phyloP scores from a whole-genome alignment of 2,329 filamentous ascomycete species.

The Penicillium palitans region DNA sequence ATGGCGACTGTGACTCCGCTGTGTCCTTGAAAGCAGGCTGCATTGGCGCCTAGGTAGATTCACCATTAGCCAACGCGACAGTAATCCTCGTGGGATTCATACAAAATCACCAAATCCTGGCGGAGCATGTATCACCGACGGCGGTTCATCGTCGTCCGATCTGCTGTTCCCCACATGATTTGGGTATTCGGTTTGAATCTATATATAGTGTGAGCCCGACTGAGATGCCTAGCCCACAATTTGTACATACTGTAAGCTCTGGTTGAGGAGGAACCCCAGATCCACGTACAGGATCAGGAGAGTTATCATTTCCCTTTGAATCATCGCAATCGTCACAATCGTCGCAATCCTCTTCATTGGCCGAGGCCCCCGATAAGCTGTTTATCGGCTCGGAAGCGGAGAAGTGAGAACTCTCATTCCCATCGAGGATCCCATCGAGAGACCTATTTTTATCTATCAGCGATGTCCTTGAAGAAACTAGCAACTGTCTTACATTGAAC shows the following conservation, averaged over 20 bases:
- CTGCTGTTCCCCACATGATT: slow-evolving; percentile 29
- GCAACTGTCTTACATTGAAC: slow-evolving; percentile 23
- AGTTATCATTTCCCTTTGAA: slow-evolving; percentile 1
- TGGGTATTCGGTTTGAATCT: slow-evolving; percentile 36
- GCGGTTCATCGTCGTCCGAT: slow-evolving; percentile 68
- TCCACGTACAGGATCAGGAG: slow-evolving; percentile 7
- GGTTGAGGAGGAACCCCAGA: slow-evolving; percentile 13
- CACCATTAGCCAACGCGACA: slow-evolving; percentile 2
- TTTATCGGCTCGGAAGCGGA: slow-evolving; percentile 4
- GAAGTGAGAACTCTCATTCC: slow-evolving; percentile 8
- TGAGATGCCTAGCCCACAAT: not conserved
- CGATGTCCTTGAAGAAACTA: not conserved
- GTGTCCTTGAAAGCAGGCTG: slow-evolving; percentile 6
- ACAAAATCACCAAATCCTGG: slow-evolving; percentile 81
- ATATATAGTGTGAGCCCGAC: not conserved
- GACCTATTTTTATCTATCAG: slow-evolving; percentile 18
- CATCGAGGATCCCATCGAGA: slow-evolving; percentile 12
- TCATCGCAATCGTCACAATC: not conserved
- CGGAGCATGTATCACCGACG: slow-evolving; percentile 89
- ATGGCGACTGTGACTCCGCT: slow-evolving; percentile 16
- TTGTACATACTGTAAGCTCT: slow-evolving; percentile 28
- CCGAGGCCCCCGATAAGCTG: slow-evolving; percentile 2
- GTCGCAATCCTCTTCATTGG: slow-evolving; percentile 4
- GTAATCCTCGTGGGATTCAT: slow-evolving; percentile 31
- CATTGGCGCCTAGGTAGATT: slow-evolving; percentile 6